These are phyloP conservation scores for Liquidambar formosana DNA, from an alignment of 164 flowering plant genomes.

Conservation along the genomic window DNA sequence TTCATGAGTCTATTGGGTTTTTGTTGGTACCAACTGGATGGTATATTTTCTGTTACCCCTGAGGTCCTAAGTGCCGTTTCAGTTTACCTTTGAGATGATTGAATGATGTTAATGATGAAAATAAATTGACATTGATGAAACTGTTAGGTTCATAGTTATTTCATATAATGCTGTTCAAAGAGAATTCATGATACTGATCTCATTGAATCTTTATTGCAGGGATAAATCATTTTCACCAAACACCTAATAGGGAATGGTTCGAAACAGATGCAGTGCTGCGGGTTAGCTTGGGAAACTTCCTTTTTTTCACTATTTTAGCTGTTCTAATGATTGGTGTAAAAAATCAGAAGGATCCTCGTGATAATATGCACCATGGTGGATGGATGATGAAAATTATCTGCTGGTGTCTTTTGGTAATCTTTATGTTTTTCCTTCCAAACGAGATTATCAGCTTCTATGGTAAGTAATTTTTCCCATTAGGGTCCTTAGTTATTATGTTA, in stretches of 20 bases:
- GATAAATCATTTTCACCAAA: conserved; percentile 87
- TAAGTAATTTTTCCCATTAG: conserved; percentile 26
- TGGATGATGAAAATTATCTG: conserved; percentile 89
- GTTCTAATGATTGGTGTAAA: conserved; percentile 88
- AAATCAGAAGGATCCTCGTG: conserved; percentile 92
- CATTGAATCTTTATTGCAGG: conserved; percentile 46
- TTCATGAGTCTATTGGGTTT: too few relatives aligned
- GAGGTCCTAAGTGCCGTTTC: too few relatives aligned
- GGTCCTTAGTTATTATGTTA: background rate
- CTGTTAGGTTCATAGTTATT: background rate
- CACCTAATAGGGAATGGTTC: conserved; percentile 93
- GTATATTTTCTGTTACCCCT: too few relatives aligned
- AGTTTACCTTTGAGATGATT: too few relatives aligned
- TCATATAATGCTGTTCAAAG: background rate
- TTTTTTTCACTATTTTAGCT: conserved; percentile 81
- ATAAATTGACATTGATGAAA: too few relatives aligned
- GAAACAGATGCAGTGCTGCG: conserved; percentile 97
- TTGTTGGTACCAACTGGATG: too few relatives aligned
- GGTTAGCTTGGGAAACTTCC: conserved; percentile 96
- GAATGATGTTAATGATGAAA: too few relatives aligned
- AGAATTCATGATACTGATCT: background rate
- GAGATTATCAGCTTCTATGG: conserved; percentile 87
- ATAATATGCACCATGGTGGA: conserved; percentile 92
- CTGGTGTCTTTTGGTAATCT: conserved; percentile 84
- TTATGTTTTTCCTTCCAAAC: conserved; percentile 93